These are phyloP conservation scores for Plectosphaerella plurivora DNA, from an alignment of 2,329 filamentous ascomycete genomes.

Conservation along the genomic window DNA sequence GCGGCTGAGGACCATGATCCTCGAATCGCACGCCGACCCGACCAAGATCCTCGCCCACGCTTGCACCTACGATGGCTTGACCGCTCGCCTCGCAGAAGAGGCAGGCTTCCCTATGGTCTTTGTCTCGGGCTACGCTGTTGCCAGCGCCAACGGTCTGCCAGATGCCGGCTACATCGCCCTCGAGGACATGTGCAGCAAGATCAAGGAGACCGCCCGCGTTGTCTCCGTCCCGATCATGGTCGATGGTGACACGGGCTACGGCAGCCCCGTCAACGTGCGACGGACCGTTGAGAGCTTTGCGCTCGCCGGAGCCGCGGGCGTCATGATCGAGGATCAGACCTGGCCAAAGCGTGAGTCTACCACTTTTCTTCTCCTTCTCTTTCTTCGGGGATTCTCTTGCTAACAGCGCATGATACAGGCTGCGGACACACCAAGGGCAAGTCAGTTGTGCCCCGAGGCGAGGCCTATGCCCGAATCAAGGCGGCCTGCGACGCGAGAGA, in stretches of 20 bases:
- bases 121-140: slow-evolving; percentile 35
- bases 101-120: slow-evolving; percentile 41
- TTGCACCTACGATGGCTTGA: slow-evolving; percentile 38
- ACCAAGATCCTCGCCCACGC: slow-evolving; percentile 37
- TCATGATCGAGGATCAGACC: slow-evolving; percentile 42
- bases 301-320: slow-evolving; percentile 29
- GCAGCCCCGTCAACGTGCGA: slow-evolving; percentile 40
- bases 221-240: slow-evolving; percentile 35
- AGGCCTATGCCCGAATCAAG: slow-evolving; percentile 39
- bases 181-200: slow-evolving; percentile 38
- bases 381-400: background rate
- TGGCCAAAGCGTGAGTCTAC: slow-evolving; percentile 38
- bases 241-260: slow-evolving; percentile 44
- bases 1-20: slow-evolving; percentile 29
- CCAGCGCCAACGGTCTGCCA: slow-evolving; percentile 34
- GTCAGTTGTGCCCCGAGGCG: slow-evolving; percentile 35
- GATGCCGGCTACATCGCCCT: slow-evolving; percentile 46
- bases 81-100: slow-evolving; percentile 37
- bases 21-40: slow-evolving; percentile 32
- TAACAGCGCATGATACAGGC: slow-evolving; percentile 1
- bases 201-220: slow-evolving; percentile 34
- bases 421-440: slow-evolving; percentile 39
- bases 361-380: background rate
- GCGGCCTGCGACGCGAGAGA: slow-evolving; percentile 40
- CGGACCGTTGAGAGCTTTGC: slow-evolving; percentile 39